A percentile compares a stretch with the other conserved stretches of the same genome.
phyloP scores from a whole-genome alignment of 1,139 yeast genomes.

The Pichia sp. region DNA sequence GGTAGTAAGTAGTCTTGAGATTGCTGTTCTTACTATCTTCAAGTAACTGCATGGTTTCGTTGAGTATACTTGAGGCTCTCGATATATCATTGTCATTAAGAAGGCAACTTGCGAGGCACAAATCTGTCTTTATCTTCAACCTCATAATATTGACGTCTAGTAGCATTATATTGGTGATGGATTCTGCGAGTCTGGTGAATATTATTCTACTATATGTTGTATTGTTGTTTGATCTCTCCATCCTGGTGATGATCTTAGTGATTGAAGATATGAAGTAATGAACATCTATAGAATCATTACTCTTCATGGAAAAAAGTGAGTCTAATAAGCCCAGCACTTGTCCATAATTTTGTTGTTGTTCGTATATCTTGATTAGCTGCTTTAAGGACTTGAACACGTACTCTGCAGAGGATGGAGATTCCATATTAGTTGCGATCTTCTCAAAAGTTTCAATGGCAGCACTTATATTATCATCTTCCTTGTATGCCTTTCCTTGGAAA shows the following conservation, averaged over 20 bases:
- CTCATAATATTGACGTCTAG: slow-evolving; percentile 36
- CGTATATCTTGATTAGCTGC: slow-evolving; percentile 54
- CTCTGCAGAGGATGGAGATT: slow-evolving; percentile 16
- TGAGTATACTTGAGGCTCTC: background rate
- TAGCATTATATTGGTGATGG: no score
- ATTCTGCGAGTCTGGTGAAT: background rate
- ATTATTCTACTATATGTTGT: background rate
- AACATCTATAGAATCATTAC: slow-evolving; percentile 27
- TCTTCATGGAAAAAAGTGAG: slow-evolving; percentile 24
- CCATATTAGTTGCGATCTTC: slow-evolving; percentile 29
- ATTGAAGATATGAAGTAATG: slow-evolving; percentile 59
- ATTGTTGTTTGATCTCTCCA: slow-evolving; percentile 23
- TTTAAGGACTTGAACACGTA: slow-evolving; percentile 58
- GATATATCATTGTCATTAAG: background rate
- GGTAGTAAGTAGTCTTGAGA: no score
- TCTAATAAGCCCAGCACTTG: slow-evolving; percentile 30
- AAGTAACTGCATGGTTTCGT: no score
- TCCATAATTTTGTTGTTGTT: slow-evolving; percentile 30
- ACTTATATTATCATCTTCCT: slow-evolving; percentile 48
- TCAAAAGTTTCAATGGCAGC: slow-evolving; percentile 41
- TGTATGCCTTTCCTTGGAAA: slow-evolving; percentile 23
- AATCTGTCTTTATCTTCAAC: slow-evolving; percentile 47
- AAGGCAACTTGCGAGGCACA: slow-evolving; percentile 18
- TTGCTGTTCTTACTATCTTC: no score
- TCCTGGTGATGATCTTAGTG: slow-evolving; percentile 45